A percentile compares a stretch with the other conserved stretches of the same genome.
Evolutionary conservation across 306 rosid species (phyloP).

Genomic region (Corylus heterophylla): DNA sequence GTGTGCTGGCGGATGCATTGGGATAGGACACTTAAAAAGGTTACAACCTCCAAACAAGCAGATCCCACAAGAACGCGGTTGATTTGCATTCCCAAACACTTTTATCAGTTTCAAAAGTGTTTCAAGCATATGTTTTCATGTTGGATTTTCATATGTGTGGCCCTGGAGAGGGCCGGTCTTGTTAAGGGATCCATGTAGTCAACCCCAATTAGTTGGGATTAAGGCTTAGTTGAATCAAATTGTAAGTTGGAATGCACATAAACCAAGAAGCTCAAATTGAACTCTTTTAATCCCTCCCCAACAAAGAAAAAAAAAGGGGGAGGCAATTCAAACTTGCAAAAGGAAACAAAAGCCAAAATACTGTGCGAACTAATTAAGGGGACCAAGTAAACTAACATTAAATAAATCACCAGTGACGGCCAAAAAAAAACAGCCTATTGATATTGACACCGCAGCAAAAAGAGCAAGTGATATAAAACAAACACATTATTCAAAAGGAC

Average conservation of each 20-base stretch:
- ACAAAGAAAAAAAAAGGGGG: no score
- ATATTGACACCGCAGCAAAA: neutral
- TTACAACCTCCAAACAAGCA: neutral
- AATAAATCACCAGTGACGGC: neutral
- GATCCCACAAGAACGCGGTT: neutral
- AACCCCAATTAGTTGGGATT: neutral
- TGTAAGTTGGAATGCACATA: neutral
- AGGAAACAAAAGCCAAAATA: neutral
- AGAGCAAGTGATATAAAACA: constrained; percentile 8
- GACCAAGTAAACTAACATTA: neutral
- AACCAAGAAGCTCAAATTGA: neutral
- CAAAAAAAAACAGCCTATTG: neutral
- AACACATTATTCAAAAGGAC: constrained; percentile 13
- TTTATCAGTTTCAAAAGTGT: neutral
- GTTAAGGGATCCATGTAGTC: neutral
- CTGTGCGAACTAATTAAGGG: neutral
- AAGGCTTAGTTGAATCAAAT: neutral
- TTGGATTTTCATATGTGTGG: neutral
- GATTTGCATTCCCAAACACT: neutral
- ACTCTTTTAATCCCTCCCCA: no score
- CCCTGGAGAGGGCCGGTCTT: neutral
- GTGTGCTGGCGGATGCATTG: neutral
- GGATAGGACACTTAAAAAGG: neutral
- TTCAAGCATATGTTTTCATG: neutral
- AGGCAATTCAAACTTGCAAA: neutral